A percentile compares a stretch with the other conserved stretches of the same genome.
phyloP scores from a whole-genome alignment of 805 yeast species.

The Blastobotrys robertii region DNA sequence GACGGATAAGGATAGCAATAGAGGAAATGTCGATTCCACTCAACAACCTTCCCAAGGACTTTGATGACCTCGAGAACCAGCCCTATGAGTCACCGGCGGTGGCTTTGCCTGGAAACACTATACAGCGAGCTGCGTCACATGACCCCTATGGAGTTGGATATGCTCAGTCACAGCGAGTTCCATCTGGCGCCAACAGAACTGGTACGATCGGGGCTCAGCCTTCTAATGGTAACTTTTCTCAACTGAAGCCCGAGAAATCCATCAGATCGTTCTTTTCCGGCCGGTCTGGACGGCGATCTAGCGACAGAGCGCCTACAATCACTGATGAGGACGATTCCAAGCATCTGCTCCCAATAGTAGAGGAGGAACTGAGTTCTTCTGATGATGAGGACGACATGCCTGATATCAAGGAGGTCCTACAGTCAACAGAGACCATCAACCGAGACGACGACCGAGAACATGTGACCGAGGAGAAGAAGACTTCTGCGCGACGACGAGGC shows the following conservation, averaged over 20 bases:
- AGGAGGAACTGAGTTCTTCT: conserved; percentile 5
- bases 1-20: too few species aligned
- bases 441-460: conserved; percentile 5
- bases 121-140: too few species aligned
- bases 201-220: too few species aligned
- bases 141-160: too few species aligned
- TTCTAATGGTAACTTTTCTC: too few species aligned
- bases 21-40: too few species aligned
- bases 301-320: background rate
- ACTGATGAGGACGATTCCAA: background rate
- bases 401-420: conserved; percentile 8
- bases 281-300: conserved; percentile 3
- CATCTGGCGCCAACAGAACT: too few species aligned
- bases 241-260: background rate
- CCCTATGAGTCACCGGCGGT: too few species aligned
- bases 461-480: conserved; percentile 2
- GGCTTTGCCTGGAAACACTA: too few species aligned
- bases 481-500: conserved; percentile 10
- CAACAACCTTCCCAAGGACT: too few species aligned
- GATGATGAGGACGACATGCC: conserved; percentile 10
- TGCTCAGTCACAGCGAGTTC: too few species aligned
- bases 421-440: background rate
- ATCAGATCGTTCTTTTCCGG: conserved; percentile 2
- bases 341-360: conserved; percentile 6
- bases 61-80: too few species aligned